Evolutionary conservation across 169 alveolate species (phyloP).

Genomic region (Hepatocystis sp.): DNA sequence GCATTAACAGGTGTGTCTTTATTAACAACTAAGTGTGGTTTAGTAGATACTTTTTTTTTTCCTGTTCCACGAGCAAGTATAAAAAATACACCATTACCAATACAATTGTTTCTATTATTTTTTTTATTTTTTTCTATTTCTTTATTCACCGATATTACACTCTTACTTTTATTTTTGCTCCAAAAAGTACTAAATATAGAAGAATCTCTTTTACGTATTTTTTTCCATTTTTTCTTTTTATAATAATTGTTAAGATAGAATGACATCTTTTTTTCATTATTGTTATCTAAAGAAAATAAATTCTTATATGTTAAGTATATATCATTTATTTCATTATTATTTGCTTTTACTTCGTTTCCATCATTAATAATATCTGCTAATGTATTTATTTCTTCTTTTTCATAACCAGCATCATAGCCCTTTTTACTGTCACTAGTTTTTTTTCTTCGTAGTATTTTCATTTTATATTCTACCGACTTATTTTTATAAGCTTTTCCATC

Average conservation of each 20-base stretch:
- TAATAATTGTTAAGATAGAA: constrained; percentile 28
- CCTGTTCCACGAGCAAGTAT: too few species aligned
- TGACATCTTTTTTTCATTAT: constrained; percentile 31
- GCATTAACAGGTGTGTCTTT: too few species aligned
- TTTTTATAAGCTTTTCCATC: neutral
- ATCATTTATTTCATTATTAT: constrained; percentile 9
- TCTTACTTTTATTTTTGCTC: constrained; percentile 26
- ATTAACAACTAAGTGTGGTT: too few species aligned
- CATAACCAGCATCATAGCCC: neutral
- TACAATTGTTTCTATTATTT: too few species aligned
- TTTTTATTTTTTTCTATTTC: constrained; percentile 37
- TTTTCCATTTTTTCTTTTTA: constrained; percentile 12
- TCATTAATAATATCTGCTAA: constrained; percentile 6
- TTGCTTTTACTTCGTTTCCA: neutral
- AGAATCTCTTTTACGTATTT: neutral
- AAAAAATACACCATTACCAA: too few species aligned
- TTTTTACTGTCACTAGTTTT: neutral
- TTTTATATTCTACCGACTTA: too few species aligned
- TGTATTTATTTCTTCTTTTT: neutral
- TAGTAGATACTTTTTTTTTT: too few species aligned
- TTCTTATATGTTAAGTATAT: constrained; percentile 65
- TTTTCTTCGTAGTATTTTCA: neutral
- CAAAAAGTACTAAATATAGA: constrained; percentile 28
- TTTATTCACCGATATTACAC: constrained; percentile 11
- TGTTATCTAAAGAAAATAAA: constrained; percentile 32